Percentiles rank a stretch among this genome's conserved stretches.
Conservation (phyloP, 169 alveolate genomes). For the Plasmodium reichenowi region DNA sequence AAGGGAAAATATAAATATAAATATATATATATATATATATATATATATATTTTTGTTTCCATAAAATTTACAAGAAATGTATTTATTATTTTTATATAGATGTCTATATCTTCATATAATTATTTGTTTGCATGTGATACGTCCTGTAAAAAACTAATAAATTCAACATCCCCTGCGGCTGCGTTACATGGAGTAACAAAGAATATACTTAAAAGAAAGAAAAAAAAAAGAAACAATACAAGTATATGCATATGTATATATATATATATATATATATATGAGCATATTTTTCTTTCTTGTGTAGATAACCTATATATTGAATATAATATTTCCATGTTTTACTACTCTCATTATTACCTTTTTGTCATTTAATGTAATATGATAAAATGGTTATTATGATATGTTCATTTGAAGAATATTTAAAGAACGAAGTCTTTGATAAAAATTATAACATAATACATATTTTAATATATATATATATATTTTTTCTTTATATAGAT, state of each 20-base stretch:
- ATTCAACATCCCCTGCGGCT: conserved; percentile 74
- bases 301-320: conserved; percentile 52
- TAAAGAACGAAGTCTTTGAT: too few species aligned
- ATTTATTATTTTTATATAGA: conserved; percentile 11
- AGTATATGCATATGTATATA: neutral
- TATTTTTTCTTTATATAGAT: conserved; percentile 14
- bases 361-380: conserved; percentile 43
- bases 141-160: conserved; percentile 51
- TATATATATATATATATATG: neutral
- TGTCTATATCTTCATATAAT: conserved; percentile 56
- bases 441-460: too few species aligned
- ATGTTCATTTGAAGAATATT: too few species aligned
- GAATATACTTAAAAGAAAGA: neutral
- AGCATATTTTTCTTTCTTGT: neutral
- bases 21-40: too few species aligned
- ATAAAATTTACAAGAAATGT: too few species aligned
- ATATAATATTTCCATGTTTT: conserved; percentile 59
- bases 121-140: conserved; percentile 24
- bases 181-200: conserved; percentile 52
- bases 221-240: neutral
- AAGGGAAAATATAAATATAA: too few species aligned
- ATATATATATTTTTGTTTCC: too few species aligned
- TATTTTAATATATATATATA: too few species aligned
- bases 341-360: conserved; percentile 44
- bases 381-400: too few species aligned